Evolutionary conservation across 139 green algal species (phyloP).

Genomic region (Chlamydomonas asymmetrica): DNA sequence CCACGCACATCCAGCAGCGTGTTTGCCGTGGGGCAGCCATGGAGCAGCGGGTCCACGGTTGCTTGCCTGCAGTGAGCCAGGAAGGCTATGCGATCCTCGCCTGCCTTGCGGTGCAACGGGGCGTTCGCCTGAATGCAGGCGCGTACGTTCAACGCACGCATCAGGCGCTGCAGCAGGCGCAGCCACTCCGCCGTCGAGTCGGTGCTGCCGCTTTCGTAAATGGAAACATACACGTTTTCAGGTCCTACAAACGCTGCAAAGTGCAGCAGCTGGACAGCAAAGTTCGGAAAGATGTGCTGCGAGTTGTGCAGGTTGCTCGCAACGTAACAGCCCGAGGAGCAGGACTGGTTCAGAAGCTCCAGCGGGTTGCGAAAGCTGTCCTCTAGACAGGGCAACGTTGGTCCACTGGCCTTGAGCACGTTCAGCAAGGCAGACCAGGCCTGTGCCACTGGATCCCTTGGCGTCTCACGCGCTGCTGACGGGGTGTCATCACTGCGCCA

Average conservation of each 20-base stretch:
- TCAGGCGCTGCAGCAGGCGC: slow-evolving; percentile 29
- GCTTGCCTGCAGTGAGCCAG: slow-evolving; percentile 42
- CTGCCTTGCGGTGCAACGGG: background rate
- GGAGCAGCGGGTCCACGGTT: slow-evolving; percentile 15
- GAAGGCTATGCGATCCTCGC: slow-evolving; percentile 53
- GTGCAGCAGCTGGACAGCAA: slow-evolving; percentile 44
- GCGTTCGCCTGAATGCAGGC: slow-evolving; percentile 25
- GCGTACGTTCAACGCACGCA: slow-evolving; percentile 13
- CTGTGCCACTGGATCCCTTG: too few relatives aligned
- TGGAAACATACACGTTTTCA: slow-evolving; percentile 34
- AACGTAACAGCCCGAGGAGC: too few relatives aligned
- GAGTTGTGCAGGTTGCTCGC: slow-evolving; percentile 53
- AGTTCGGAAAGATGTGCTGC: slow-evolving; percentile 48
- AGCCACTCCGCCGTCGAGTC: slow-evolving; percentile 53
- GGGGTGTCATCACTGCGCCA: too few relatives aligned
- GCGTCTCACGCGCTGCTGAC: too few relatives aligned
- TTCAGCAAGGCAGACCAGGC: too few relatives aligned
- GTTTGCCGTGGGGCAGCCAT: too few relatives aligned
- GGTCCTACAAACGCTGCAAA: slow-evolving; percentile 3
- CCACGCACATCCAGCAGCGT: background rate
- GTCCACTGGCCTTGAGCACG: too few relatives aligned
- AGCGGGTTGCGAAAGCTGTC: too few relatives aligned
- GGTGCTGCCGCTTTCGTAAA: slow-evolving; percentile 59
- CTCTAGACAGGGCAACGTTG: too few relatives aligned
- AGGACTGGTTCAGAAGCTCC: too few relatives aligned